Conservation (phyloP, 257 asterid genomes). For the Lycium ferocissimum region DNA sequence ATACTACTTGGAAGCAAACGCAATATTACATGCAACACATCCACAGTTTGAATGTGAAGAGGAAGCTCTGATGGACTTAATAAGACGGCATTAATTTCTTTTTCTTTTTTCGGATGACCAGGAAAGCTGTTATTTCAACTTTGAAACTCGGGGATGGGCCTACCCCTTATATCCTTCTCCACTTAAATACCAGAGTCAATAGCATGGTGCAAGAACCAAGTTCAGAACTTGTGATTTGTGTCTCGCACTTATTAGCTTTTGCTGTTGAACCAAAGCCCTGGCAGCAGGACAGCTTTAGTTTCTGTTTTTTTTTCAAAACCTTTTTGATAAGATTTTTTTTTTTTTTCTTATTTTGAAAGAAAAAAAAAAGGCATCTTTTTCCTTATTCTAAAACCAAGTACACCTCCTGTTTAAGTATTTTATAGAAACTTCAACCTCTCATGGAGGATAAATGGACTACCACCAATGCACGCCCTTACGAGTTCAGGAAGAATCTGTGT, state of each 20-base stretch:
- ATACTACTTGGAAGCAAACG: not conserved
- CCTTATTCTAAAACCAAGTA: not conserved
- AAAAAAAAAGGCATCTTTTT: not conserved
- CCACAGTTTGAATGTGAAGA: conserved; percentile 1
- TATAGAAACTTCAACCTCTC: not conserved
- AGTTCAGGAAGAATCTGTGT: not conserved
- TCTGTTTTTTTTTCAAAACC: not conserved
- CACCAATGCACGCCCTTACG: not conserved
- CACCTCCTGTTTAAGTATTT: conserved; percentile 4
- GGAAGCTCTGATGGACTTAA: not conserved
- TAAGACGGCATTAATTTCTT: not conserved
- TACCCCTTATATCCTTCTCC: not conserved
- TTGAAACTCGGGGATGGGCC: not conserved
- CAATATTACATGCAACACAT: not conserved
- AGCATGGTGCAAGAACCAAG: conserved; percentile 14
- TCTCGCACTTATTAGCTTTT: not conserved
- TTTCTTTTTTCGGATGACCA: conserved; percentile 8
- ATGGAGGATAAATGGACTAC: conserved; percentile 15
- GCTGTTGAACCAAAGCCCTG: conserved; percentile 5
- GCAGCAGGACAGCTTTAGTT: conserved; percentile 5
- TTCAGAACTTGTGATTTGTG: not conserved
- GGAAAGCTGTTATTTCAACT: conserved; percentile 16
- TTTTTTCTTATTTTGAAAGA: not conserved
- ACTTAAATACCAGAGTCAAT: not conserved
- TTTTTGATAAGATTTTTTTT: not conserved